phyloP scores from a whole-genome alignment of 164 flowering plant species.

The Dillenia turbinata region DNA sequence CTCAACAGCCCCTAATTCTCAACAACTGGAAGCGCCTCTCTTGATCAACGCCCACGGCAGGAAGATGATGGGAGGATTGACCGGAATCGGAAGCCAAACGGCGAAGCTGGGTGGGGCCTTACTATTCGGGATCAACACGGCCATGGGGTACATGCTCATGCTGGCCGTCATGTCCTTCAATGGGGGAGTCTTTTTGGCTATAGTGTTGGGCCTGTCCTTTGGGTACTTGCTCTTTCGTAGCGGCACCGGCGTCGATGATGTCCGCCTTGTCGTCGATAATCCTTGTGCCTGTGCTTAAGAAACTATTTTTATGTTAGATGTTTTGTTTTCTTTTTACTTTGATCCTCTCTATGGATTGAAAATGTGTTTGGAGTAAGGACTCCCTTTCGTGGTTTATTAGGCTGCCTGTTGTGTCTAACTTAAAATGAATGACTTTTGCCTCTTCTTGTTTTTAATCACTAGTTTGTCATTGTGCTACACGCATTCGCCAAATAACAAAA shows the following conservation, averaged over 20 bases:
- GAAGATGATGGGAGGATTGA: neutral
- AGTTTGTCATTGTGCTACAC: too few species aligned
- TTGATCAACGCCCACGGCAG: constrained; percentile 1
- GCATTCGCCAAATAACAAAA: too few species aligned
- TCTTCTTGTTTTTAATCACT: too few species aligned
- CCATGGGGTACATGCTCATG: constrained; percentile 50
- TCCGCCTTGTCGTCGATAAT: constrained; percentile 17
- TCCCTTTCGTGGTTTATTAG: too few species aligned
- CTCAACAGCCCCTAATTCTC: constrained; percentile 4
- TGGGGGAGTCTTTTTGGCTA: constrained; percentile 48
- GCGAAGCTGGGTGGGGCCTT: constrained; percentile 24
- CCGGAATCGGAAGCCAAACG: neutral
- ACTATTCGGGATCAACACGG: constrained; percentile 57
- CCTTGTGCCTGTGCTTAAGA: constrained; percentile 39
- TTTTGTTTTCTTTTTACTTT: too few species aligned
- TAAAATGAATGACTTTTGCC: too few species aligned
- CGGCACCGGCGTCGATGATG: constrained; percentile 19
- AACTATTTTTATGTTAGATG: neutral
- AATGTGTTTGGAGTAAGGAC: too few species aligned
- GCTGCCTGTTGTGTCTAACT: too few species aligned
- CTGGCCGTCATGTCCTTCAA: constrained; percentile 58
- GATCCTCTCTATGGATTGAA: too few species aligned
- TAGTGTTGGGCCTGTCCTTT: constrained; percentile 30
- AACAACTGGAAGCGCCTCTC: constrained; percentile 3
- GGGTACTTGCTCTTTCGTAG: constrained; percentile 32